These are phyloP conservation scores for Backusella mclennaniae DNA, from an alignment of 192 early-diverging fungal genomes.

Conservation along the genomic window DNA sequence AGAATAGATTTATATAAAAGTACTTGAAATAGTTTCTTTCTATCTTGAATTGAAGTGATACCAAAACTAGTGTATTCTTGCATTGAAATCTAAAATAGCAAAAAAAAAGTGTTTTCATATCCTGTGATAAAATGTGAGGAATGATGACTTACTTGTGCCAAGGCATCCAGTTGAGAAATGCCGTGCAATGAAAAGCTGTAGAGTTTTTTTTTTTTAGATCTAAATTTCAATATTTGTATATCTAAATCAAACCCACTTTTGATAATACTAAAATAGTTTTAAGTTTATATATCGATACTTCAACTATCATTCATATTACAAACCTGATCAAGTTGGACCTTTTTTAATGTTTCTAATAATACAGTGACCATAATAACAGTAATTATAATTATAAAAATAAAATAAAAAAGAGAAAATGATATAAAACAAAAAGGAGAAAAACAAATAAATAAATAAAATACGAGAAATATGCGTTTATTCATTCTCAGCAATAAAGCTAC, in stretches of 20 bases:
- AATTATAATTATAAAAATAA: neutral
- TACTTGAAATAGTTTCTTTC: conserved; percentile 54
- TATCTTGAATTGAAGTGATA: conserved; percentile 57
- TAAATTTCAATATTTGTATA: neutral
- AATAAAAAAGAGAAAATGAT: neutral
- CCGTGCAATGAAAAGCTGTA: conserved; percentile 57
- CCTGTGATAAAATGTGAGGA: neutral
- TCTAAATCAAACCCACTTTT: conserved; percentile 34
- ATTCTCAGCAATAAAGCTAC: neutral
- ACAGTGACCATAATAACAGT: conserved; percentile 32
- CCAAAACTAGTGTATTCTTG: conserved; percentile 63
- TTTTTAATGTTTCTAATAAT: conserved; percentile 63
- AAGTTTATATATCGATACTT: neutral
- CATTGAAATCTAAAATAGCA: conserved; percentile 65
- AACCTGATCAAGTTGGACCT: conserved; percentile 63
- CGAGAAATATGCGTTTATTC: neutral
- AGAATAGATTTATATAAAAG: neutral
- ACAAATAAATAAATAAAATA: neutral
- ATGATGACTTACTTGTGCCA: conserved; percentile 49
- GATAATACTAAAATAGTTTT: conserved; percentile 43
- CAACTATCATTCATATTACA: neutral
- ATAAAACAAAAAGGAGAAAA: neutral
- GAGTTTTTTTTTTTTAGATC: neutral
- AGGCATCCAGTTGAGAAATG: conserved; percentile 58
- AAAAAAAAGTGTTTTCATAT: neutral